Conservation (phyloP, 2,329 filamentous ascomycete species). For the Epichloe bromicola region DNA sequence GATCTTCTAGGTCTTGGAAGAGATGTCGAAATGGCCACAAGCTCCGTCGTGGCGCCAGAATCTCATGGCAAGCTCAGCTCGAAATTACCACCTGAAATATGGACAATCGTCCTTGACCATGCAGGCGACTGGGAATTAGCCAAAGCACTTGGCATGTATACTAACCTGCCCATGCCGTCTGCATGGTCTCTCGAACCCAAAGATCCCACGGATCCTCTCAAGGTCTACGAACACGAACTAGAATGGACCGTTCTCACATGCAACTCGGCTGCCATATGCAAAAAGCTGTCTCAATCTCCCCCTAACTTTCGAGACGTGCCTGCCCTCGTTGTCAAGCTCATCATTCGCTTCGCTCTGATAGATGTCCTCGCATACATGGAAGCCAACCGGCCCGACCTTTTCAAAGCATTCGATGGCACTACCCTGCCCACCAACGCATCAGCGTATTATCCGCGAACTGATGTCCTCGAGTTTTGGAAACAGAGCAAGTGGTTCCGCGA, state of each 20-base stretch:
- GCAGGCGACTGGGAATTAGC: slow-evolving; percentile 86
- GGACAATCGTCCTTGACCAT: slow-evolving; percentile 76
- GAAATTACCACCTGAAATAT: slow-evolving; percentile 69
- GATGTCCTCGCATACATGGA: slow-evolving; percentile 60
- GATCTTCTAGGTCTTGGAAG: slow-evolving; percentile 62
- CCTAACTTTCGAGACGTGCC: slow-evolving; percentile 61
- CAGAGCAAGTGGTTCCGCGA: slow-evolving; percentile 70
- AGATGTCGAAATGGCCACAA: slow-evolving; percentile 46
- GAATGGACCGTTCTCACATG: slow-evolving; percentile 76
- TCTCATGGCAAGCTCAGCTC: slow-evolving; percentile 22
- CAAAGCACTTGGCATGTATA: slow-evolving; percentile 66
- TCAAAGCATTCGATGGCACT: slow-evolving; percentile 75
- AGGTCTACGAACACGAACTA: slow-evolving; percentile 62
- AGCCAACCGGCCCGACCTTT: slow-evolving; percentile 53
- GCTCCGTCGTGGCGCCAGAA: slow-evolving; percentile 22
- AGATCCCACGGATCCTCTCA: slow-evolving; percentile 48
- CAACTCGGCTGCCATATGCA: slow-evolving; percentile 56
- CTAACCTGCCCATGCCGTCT: slow-evolving; percentile 56
- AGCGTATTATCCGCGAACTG: slow-evolving; percentile 68
- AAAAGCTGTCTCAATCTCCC: slow-evolving; percentile 61
- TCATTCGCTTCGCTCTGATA: slow-evolving; percentile 81
- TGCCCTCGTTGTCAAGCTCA: slow-evolving; percentile 69
- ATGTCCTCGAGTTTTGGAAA: slow-evolving; percentile 86
- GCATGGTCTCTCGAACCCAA: slow-evolving; percentile 55
- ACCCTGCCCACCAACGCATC: slow-evolving; percentile 82